Conservation (phyloP, 139 green algal species). For the Klebsormidium nitens region DNA sequence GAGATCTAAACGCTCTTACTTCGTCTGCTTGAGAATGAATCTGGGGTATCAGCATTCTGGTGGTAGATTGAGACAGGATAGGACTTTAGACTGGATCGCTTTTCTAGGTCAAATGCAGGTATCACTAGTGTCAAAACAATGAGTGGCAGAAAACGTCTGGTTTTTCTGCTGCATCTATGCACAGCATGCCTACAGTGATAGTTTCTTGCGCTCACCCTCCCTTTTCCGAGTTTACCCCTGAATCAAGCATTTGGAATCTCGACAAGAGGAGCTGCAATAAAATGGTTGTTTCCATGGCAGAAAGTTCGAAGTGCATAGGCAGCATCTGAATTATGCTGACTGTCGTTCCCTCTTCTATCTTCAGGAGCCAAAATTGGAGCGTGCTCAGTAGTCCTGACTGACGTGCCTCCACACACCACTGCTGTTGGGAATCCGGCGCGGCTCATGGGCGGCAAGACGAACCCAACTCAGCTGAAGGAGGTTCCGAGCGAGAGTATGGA, state of each 20-base stretch:
- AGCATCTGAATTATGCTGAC: background rate
- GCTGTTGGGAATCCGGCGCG: slow-evolving; percentile 16
- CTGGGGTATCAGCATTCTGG: background rate
- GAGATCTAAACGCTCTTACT: background rate
- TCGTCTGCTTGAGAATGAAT: background rate
- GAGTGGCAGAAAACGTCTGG: too few relatives aligned
- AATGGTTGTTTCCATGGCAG: background rate
- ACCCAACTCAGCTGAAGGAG: slow-evolving; percentile 8
- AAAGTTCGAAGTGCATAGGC: background rate
- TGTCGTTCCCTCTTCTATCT: background rate
- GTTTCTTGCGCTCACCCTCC: too few relatives aligned
- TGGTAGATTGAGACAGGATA: background rate
- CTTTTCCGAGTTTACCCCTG: background rate
- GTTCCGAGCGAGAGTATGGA: slow-evolving; percentile 30
- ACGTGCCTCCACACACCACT: slow-evolving; percentile 20
- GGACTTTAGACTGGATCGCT: background rate
- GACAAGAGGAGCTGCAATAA: background rate
- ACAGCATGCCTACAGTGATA: too few relatives aligned
- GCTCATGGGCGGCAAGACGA: slow-evolving; percentile 14
- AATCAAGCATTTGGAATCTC: background rate
- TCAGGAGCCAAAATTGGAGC: slow-evolving; percentile 22
- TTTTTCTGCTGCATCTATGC: too few relatives aligned
- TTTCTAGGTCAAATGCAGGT: background rate
- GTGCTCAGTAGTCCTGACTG: slow-evolving; percentile 12
- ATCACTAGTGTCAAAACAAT: background rate